These are phyloP conservation scores for Phoma herbarum DNA, from an alignment of 2,329 filamentous ascomycete genomes.

Conservation along the genomic window DNA sequence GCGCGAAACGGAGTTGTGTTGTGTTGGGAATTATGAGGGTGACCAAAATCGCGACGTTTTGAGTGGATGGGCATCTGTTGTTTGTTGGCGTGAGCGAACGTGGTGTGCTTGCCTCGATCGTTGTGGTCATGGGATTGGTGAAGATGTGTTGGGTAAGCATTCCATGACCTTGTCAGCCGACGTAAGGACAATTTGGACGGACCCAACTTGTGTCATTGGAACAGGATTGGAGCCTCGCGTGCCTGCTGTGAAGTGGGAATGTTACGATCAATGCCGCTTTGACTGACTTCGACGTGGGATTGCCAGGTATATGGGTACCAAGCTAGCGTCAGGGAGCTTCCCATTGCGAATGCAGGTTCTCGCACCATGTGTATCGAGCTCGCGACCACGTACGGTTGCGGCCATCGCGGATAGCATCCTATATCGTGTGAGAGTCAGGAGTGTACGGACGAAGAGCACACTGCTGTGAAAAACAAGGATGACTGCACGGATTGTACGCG, in stretches of 20 bases:
- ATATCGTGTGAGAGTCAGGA: neutral
- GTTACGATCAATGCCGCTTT: neutral
- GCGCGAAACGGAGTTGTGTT: neutral
- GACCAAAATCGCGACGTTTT: neutral
- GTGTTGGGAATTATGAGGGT: neutral
- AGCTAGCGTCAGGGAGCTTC: neutral
- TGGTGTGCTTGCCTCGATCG: neutral
- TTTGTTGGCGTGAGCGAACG: neutral
- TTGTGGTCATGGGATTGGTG: neutral
- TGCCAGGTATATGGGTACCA: neutral
- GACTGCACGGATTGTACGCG: neutral
- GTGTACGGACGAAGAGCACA: neutral
- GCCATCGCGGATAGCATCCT: neutral
- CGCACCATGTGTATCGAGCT: neutral
- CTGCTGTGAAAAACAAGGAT: neutral
- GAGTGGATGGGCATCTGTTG: neutral
- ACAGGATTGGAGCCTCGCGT: neutral
- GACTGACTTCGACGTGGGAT: neutral
- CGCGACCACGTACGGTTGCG: neutral
- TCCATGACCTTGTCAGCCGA: too few species aligned
- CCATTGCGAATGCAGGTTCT: neutral
- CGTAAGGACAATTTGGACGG: neutral
- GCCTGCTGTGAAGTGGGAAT: neutral
- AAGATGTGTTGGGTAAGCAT: neutral
- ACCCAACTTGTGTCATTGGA: neutral